phyloP scores from a whole-genome alignment of 768 basidiomycete genomes.

The Omphalotus guepiniiformis region DNA sequence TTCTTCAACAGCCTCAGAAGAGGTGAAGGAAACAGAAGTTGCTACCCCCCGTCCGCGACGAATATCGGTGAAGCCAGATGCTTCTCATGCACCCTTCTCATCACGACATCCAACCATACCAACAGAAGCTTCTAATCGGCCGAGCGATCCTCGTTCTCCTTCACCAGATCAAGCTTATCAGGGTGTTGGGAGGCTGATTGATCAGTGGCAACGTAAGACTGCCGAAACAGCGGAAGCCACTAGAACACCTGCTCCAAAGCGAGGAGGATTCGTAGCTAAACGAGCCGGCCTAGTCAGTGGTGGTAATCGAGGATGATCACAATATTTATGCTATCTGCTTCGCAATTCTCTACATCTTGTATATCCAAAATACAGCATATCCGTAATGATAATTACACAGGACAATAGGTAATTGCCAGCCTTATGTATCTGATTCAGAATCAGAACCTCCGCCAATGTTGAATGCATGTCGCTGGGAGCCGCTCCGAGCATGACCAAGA shows the following conservation, averaged over 20 bases:
- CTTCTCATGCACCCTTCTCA: constrained; percentile 14
- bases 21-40: constrained; percentile 20
- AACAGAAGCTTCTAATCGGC: constrained; percentile 17
- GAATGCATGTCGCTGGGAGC: constrained; percentile 14
- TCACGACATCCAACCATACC: constrained; percentile 15
- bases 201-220: constrained; percentile 84
- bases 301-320: neutral
- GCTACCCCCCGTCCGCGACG: constrained; percentile 20
- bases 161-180: constrained; percentile 77
- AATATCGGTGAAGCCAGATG: constrained; percentile 25
- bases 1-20: constrained; percentile 2
- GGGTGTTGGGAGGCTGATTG: constrained; percentile 81
- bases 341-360: neutral
- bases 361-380: neutral
- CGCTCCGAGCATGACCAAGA: constrained; percentile 20
- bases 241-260: constrained; percentile 29
- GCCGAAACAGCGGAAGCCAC: constrained; percentile 47
- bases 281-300: constrained; percentile 32
- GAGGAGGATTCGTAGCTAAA: constrained; percentile 34
- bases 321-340: neutral
- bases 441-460: constrained; percentile 20
- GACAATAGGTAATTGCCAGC: too few species aligned
- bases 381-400: too few species aligned
- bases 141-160: constrained; percentile 37
- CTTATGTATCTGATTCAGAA: neutral